A percentile compares a stretch with the other conserved stretches of the same genome.
Conservation (phyloP, 495 filamentous ascomycete genomes). For the Aspergillus sclerotioniger region DNA sequence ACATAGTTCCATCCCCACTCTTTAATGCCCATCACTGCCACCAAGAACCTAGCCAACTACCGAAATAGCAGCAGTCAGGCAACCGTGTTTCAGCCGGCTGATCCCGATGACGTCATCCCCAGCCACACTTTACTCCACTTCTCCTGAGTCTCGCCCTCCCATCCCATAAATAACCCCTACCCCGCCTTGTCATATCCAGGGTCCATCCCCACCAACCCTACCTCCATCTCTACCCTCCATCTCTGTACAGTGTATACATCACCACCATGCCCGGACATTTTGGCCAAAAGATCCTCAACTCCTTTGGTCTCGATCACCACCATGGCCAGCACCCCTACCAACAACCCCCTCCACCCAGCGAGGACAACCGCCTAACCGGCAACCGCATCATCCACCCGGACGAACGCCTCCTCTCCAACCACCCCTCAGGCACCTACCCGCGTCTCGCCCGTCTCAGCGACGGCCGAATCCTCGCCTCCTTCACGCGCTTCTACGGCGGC, state of each 20-base stretch:
- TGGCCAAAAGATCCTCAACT: constrained; percentile 39
- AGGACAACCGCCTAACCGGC: constrained; percentile 19
- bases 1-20: too few species aligned
- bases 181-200: background rate
- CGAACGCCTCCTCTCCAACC: constrained; percentile 39
- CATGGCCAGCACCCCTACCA: background rate
- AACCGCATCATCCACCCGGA: constrained; percentile 33
- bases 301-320: constrained; percentile 26
- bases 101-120: too few species aligned
- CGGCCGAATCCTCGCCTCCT: constrained; percentile 41
- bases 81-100: too few species aligned
- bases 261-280: constrained; percentile 33
- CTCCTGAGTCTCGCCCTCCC: too few species aligned
- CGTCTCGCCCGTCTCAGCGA: constrained; percentile 39
- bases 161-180: background rate
- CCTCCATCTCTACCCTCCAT: background rate
- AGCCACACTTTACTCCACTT: too few species aligned
- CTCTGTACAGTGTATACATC: too few species aligned
- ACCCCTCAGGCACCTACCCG: constrained; percentile 42
- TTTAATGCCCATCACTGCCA: too few species aligned
- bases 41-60: too few species aligned
- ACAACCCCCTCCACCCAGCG: constrained; percentile 1
- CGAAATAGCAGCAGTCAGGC: too few species aligned
- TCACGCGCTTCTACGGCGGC: constrained; percentile 34
- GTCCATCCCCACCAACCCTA: background rate